Evolutionary conservation across 2,329 filamentous ascomycete species (phyloP).

Genomic region (Colletotrichum sp.): DNA sequence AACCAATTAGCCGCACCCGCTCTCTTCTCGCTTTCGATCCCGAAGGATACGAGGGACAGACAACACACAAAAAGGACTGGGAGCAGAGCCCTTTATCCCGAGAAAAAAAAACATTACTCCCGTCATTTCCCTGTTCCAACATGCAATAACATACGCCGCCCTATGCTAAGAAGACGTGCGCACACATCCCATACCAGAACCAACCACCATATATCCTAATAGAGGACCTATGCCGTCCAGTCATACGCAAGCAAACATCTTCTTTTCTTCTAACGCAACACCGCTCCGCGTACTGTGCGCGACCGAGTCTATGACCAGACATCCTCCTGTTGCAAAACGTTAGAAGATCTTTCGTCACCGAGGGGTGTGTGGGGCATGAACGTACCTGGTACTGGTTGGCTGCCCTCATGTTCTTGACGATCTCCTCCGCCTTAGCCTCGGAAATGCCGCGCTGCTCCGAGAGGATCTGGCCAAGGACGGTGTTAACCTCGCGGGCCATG

Average conservation of each 20-base stretch:
- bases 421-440: conserved; percentile 89
- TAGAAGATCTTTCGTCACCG: conserved; percentile 30
- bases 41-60: not conserved
- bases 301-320: conserved; percentile 64
- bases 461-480: conserved; percentile 85
- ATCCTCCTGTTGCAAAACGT: conserved; percentile 61
- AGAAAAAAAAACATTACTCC: not conserved
- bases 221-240: not conserved
- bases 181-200: not conserved
- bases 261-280: not conserved
- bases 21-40: not conserved
- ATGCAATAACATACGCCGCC: conserved; percentile 18
- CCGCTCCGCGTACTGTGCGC: conserved; percentile 19
- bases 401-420: conserved; percentile 95
- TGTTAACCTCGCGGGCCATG: conserved; percentile 94
- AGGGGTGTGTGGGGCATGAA: conserved; percentile 19
- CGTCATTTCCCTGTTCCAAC: conserved; percentile 6
- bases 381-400: conserved; percentile 93
- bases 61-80: not conserved
- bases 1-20: not conserved
- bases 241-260: not conserved
- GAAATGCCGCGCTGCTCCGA: conserved; percentile 81
- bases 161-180: conserved; percentile 18
- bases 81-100: not conserved
- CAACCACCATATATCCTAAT: not conserved